Base-by-base conservation (phyloP, 2,329 filamentous ascomycete genomes). In the Nothophaeocryptopus gaeumannii region DNA sequence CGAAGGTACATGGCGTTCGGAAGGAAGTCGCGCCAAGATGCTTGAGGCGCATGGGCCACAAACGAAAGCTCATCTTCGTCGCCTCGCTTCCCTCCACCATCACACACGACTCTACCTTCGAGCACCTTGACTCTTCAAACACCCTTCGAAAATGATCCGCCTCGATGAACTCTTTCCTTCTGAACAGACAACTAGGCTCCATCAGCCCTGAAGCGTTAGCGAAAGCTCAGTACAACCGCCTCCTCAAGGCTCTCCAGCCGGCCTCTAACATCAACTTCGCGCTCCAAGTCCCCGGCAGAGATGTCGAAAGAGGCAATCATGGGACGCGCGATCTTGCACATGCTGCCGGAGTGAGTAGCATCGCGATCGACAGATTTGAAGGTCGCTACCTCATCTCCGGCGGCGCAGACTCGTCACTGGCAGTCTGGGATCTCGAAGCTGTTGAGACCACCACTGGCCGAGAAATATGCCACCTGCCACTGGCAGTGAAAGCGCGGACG, bases 361-460 rank as follows among this genome's bases (percentile, higher is more conserved):
- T 96, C 35, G 83, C 86, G 0, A 78, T 96, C 34, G 91, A 96
- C 63, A 82, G 83, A 42, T 89, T 93, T 63, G 88, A 93, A 55
- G 89, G 88, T 2, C 78, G 83, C 64, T 83, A 88, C 58, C 78
- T 96, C 55, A 71, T 96, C 2, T 95, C 91, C 0, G 92, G 89
- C 3, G 90, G 91, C 29, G 85, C 88, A 4, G 89, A 96, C 65
- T 88, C 87, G 8, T 87, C 86, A 1, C 82, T 96, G 63, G 87
- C 84, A 58, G 72, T 96, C 39, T 96, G 91, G 91, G 85, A 96
- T 70, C 79, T 96, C 5, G 87, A 95, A 62, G 73, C 78, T 42
- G 74, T 75, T 16, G 41, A 45, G 4, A 11, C 38, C 10, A 26
- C 43, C 45, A 34, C 42, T 7, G 51, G 45, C 14, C 34, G 39